Percentiles rank a stretch among this genome's conserved stretches.
These are phyloP conservation scores for Penicillium psychrosexuale DNA, from an alignment of 2,329 filamentous ascomycete species.

Conservation along the genomic window DNA sequence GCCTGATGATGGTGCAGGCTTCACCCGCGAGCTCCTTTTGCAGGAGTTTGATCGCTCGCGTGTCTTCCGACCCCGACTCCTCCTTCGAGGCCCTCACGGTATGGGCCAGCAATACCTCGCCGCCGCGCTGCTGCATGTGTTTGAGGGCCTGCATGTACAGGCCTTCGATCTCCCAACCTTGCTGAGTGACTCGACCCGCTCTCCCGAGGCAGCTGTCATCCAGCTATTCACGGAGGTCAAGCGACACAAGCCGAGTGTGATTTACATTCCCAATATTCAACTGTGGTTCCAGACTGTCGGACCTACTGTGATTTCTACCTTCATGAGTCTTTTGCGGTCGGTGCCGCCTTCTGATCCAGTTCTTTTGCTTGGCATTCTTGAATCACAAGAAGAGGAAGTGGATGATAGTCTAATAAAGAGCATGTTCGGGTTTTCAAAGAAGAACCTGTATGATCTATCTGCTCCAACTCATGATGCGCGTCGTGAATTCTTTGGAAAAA, in stretches of 20 bases:
- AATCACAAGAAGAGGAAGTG: slow-evolving; percentile 62
- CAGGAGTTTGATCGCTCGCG: slow-evolving; percentile 81
- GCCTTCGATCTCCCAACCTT: slow-evolving; percentile 88
- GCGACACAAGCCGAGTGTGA: slow-evolving; percentile 90
- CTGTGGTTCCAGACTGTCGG: slow-evolving; percentile 77
- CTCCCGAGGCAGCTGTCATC: slow-evolving; percentile 83
- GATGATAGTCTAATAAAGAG: slow-evolving; percentile 65
- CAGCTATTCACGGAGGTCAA: slow-evolving; percentile 89
- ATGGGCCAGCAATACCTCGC: slow-evolving; percentile 95
- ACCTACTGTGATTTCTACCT: slow-evolving; percentile 67
- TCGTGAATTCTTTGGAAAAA: slow-evolving; percentile 72
- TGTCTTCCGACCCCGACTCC: slow-evolving; percentile 80
- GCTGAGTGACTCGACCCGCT: slow-evolving; percentile 74
- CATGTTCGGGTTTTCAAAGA: slow-evolving; percentile 80
- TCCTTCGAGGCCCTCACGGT: slow-evolving; percentile 76
- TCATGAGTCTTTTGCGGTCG: slow-evolving; percentile 74
- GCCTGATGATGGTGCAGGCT: slow-evolving; percentile 75
- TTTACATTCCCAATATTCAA: slow-evolving; percentile 88
- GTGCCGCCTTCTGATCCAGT: slow-evolving; percentile 89
- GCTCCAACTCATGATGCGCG: slow-evolving; percentile 63
- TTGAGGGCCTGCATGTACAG: slow-evolving; percentile 92
- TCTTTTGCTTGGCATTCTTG: slow-evolving; percentile 79
- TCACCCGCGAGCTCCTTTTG: slow-evolving; percentile 74
- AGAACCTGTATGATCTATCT: slow-evolving; percentile 68
- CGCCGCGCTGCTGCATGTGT: slow-evolving; percentile 79